Conservation (phyloP, 441 rosid genomes). For the Euphorbia neoarborescens region DNA sequence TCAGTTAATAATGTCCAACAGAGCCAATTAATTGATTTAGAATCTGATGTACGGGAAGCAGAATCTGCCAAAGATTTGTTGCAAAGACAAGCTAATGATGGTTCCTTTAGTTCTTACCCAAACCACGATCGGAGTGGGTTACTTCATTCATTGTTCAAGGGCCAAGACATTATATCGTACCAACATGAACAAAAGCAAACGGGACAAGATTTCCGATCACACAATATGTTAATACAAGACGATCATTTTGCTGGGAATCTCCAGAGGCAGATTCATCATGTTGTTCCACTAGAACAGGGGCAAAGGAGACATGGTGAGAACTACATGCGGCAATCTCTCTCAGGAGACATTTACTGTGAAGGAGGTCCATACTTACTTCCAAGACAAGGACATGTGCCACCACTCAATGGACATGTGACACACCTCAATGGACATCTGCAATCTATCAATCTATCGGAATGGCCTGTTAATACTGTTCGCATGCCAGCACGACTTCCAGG, state of each 20-base stretch:
- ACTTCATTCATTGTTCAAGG: slow-evolving; percentile 75
- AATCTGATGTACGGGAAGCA: slow-evolving; percentile 41
- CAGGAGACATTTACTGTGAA: slow-evolving; percentile 42
- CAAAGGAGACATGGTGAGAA: slow-evolving; percentile 51
- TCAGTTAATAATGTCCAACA: slow-evolving; percentile 39
- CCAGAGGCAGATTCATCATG: slow-evolving; percentile 45
- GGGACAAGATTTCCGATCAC: slow-evolving; percentile 41
- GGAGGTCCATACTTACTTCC: slow-evolving; percentile 56
- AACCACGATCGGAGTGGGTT: slow-evolving; percentile 64
- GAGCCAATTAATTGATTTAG: slow-evolving; percentile 46
- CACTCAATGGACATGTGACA: slow-evolving; percentile 35
- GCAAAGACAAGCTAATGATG: slow-evolving; percentile 44
- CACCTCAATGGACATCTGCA: slow-evolving; percentile 26
- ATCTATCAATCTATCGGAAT: slow-evolving; percentile 43
- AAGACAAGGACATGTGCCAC: slow-evolving; percentile 43
- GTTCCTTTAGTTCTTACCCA: slow-evolving; percentile 51
- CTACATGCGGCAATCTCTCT: slow-evolving; percentile 50
- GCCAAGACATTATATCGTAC: slow-evolving; percentile 44
- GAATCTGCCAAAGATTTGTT: slow-evolving; percentile 39
- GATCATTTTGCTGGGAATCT: slow-evolving; percentile 52
- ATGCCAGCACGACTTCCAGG: slow-evolving; percentile 40
- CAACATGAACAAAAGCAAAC: slow-evolving; percentile 46
- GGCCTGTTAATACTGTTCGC: slow-evolving; percentile 47
- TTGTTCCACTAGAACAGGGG: slow-evolving; percentile 43
- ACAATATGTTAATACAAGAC: slow-evolving; percentile 39